Evolutionary conservation across 345 rosid species (phyloP).

Genomic region (Dimocarpus longan): DNA sequence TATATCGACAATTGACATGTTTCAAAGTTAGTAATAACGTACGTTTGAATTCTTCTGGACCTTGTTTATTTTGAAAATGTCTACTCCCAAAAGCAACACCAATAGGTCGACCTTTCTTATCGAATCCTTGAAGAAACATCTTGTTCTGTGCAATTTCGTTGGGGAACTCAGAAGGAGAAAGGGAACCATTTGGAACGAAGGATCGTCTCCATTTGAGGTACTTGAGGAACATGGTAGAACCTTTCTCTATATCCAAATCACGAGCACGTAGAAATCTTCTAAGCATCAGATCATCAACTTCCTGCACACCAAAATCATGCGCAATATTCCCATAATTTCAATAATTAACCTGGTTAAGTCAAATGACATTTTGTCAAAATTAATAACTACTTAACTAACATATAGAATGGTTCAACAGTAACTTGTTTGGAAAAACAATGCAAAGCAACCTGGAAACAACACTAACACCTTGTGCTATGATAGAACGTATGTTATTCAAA

Average conservation of each 20-base stretch:
- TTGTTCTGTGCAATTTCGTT: conserved; percentile 50
- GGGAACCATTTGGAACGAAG: conserved; percentile 40
- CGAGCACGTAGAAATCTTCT: conserved; percentile 56
- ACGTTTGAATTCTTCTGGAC: conserved; percentile 50
- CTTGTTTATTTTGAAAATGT: conserved; percentile 42
- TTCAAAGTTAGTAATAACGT: conserved; percentile 9
- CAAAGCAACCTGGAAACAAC: too few relatives aligned
- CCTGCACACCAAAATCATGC: conserved; percentile 25
- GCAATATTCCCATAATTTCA: too few relatives aligned
- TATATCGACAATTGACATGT: too few relatives aligned
- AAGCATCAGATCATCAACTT: conserved; percentile 41
- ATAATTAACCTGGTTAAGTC: too few relatives aligned
- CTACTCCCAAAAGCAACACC: conserved; percentile 30
- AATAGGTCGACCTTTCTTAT: conserved; percentile 44
- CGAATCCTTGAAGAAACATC: conserved; percentile 52
- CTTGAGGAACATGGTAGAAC: conserved; percentile 42
- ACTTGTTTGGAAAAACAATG: too few relatives aligned
- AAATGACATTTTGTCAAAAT: too few relatives aligned
- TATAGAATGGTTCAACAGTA: too few relatives aligned
- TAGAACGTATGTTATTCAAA: too few relatives aligned
- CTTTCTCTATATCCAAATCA: conserved; percentile 41
- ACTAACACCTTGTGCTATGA: too few relatives aligned
- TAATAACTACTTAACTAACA: too few relatives aligned
- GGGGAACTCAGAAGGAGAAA: conserved; percentile 31
- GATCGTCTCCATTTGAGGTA: conserved; percentile 47